Percentiles rank a stretch among this genome's conserved stretches.
Evolutionary conservation across 768 basidiomycete genomes (phyloP).

Genomic region (Agrocybe pediades): DNA sequence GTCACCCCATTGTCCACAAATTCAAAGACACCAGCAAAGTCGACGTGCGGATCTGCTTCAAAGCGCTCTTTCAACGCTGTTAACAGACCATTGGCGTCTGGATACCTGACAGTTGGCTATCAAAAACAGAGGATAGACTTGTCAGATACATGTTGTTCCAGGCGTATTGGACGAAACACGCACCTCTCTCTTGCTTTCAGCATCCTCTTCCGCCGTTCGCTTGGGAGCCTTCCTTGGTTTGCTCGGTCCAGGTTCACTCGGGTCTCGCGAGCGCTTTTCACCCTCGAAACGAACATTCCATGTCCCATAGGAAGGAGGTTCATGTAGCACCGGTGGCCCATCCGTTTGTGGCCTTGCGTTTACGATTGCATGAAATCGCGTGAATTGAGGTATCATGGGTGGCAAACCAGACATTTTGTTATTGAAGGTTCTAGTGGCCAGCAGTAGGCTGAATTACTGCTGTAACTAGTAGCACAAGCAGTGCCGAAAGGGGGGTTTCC

Average conservation of each 20-base stretch:
- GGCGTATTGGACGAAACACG: neutral
- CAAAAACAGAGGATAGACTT: neutral
- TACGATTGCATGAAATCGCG: conserved; percentile 36
- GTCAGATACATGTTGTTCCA: neutral
- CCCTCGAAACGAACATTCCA: conserved; percentile 17
- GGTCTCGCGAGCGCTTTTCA: conserved; percentile 20
- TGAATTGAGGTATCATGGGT: conserved; percentile 9
- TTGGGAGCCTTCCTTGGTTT: conserved; percentile 21
- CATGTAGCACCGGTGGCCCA: conserved; percentile 23
- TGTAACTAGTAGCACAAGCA: too few relatives aligned
- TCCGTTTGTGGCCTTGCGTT: conserved; percentile 27
- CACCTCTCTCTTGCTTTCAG: conserved; percentile 22
- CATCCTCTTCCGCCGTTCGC: conserved; percentile 24
- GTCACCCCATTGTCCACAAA: conserved; percentile 26
- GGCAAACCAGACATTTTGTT: neutral
- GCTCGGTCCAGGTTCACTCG: conserved; percentile 18
- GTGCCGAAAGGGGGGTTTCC: too few relatives aligned
- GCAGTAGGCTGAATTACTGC: too few relatives aligned
- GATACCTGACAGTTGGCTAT: conserved; percentile 30
- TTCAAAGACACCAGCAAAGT: conserved; percentile 45
- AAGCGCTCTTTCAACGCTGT: conserved; percentile 34
- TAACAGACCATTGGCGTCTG: conserved; percentile 32
- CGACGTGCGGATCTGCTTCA: conserved; percentile 33
- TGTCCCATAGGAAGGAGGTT: conserved; percentile 16
- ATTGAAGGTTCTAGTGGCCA: neutral